These are phyloP conservation scores for Dalbergia cultrata DNA, from an alignment of 306 rosid genomes.

Conservation along the genomic window DNA sequence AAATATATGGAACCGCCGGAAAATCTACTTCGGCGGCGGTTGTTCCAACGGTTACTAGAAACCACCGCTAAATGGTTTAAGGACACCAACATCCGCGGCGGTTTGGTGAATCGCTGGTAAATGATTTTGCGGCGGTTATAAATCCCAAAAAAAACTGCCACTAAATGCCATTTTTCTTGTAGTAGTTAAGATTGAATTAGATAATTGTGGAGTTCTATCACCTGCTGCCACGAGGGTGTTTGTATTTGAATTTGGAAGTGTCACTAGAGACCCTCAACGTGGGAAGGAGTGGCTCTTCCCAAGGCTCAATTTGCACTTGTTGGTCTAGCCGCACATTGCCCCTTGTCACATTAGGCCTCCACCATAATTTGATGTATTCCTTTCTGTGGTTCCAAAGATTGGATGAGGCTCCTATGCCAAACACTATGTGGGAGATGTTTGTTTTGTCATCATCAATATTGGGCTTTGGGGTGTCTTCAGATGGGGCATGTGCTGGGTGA, in stretches of 20 bases:
- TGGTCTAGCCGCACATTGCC: slow-evolving; percentile 72
- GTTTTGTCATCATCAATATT: slow-evolving; percentile 46
- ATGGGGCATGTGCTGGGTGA: background rate
- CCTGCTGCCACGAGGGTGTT: slow-evolving; percentile 50
- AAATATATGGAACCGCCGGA: too few species aligned
- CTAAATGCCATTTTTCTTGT: too few species aligned
- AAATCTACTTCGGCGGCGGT: too few species aligned
- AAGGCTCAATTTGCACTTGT: slow-evolving; percentile 35
- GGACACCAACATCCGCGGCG: too few species aligned
- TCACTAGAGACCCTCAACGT: slow-evolving; percentile 56
- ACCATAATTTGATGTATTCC: slow-evolving; percentile 72
- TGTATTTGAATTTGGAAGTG: slow-evolving; percentile 55
- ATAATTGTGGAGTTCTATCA: background rate
- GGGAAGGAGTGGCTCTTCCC: slow-evolving; percentile 47
- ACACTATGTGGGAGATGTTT: slow-evolving; percentile 69
- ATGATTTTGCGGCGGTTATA: too few species aligned
- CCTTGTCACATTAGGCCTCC: slow-evolving; percentile 64
- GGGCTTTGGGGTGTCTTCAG: background rate
- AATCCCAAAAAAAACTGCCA: too few species aligned
- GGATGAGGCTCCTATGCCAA: slow-evolving; percentile 72
- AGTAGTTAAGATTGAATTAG: too few species aligned
- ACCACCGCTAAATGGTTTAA: too few species aligned
- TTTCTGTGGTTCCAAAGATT: slow-evolving; percentile 68
- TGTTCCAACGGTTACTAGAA: too few species aligned
- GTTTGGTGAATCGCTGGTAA: too few species aligned